Evolutionary conservation across 2,329 filamentous ascomycete genomes (phyloP).

Genomic region (Gaeumannomyces sp.): DNA sequence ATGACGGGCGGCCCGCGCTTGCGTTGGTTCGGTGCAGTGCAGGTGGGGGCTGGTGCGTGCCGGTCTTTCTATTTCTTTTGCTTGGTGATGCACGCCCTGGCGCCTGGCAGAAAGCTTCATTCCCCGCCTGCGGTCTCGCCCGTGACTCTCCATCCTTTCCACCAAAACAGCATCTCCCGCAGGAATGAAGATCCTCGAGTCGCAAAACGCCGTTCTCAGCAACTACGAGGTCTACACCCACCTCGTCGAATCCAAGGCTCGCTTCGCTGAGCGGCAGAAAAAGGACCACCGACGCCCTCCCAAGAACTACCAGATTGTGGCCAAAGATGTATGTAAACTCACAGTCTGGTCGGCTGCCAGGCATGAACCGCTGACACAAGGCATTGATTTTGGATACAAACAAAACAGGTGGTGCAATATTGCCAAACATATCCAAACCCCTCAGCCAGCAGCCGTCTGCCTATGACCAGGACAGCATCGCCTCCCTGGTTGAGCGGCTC

Average conservation of each 20-base stretch:
- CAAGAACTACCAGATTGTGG: constrained; percentile 34
- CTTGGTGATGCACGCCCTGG: background rate
- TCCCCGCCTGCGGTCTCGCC: background rate
- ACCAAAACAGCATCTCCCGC: background rate
- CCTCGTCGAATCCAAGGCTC: constrained; percentile 39
- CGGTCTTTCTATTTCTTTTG: too few relatives aligned
- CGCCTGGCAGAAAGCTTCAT: background rate
- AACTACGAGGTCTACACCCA: constrained; percentile 70
- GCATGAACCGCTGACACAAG: background rate
- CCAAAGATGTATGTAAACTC: constrained; percentile 51
- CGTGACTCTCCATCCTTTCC: background rate
- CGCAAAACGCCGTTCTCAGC: constrained; percentile 62
- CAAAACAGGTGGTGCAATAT: constrained; percentile 53
- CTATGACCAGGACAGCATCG: constrained; percentile 47
- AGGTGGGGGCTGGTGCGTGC: background rate
- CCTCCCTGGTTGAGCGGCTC: constrained; percentile 47
- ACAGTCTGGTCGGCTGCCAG: background rate
- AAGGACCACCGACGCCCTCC: constrained; percentile 7
- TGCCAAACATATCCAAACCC: constrained; percentile 49
- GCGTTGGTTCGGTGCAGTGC: too few relatives aligned
- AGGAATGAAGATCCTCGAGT: constrained; percentile 63
- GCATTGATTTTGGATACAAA: background rate
- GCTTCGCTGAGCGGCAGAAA: constrained; percentile 20
- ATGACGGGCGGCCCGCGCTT: background rate
- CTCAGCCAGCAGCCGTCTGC: constrained; percentile 47